phyloP scores from a whole-genome alignment of 371 early-diverging fungal genomes.

The Entomophthora muscae region DNA sequence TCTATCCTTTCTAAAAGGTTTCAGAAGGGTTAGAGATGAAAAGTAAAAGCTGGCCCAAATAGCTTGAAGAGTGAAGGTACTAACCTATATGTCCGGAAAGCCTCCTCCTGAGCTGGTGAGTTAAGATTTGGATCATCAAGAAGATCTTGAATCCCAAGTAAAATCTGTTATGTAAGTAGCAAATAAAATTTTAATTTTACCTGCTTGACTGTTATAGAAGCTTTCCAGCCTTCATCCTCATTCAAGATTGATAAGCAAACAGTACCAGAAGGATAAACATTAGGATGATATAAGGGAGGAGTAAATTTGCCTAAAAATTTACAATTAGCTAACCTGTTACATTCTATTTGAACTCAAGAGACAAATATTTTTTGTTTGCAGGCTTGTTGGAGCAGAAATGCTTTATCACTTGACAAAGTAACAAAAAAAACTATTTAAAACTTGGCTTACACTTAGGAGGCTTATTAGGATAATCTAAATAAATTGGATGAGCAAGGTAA shows the following conservation, averaged over 20 bases:
- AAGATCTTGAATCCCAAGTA: constrained; percentile 82
- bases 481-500: constrained; percentile 3
- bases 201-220: constrained; percentile 95
- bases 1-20: not conserved
- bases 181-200: constrained; percentile 21
- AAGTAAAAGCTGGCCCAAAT: too few relatives aligned
- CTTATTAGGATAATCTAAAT: constrained; percentile 54
- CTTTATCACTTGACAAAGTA: too few relatives aligned
- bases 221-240: constrained; percentile 95
- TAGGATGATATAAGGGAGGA: constrained; percentile 95
- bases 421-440: too few relatives aligned
- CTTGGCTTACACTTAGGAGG: constrained; percentile 73
- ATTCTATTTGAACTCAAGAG: too few relatives aligned
- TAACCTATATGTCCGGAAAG: constrained; percentile 69
- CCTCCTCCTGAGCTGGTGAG: constrained; percentile 93
- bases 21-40: not conserved
- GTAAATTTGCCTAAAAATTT: constrained; percentile 60
- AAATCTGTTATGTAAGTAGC: constrained; percentile 28
- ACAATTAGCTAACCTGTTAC: too few relatives aligned
- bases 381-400: too few relatives aligned
- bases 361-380: too few relatives aligned
- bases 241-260: constrained; percentile 97
- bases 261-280: constrained; percentile 97
- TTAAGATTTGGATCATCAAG: constrained; percentile 92
- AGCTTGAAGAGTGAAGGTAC: too few relatives aligned